Base-by-base conservation (phyloP, 1,139 yeast genomes). In the Suhomyces yuchorum region DNA sequence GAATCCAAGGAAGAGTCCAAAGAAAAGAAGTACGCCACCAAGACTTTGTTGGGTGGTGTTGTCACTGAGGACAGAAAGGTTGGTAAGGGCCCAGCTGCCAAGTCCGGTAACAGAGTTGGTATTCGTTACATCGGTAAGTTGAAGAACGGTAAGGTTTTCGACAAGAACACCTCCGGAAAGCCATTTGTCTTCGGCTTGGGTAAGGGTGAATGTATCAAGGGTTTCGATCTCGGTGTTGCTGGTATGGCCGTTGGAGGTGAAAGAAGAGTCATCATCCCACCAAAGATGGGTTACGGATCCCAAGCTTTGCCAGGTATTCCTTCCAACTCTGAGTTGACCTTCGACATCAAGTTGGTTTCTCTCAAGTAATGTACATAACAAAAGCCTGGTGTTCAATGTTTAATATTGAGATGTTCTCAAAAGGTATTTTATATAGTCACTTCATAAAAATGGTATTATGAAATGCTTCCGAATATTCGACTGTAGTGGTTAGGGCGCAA, bases 221-320 rank as follows among this genome's bases (percentile, higher is more conserved):
- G 98, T 56, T 93, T 96, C 87, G 99, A 93, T 68, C 80, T 92
- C 62, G 99, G 99, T 78, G 96, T 93, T 61, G 90, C 92, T 50
- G 99, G 99, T 68, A 92, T 95, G 98, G 84, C 96, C 53, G 96
- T 90, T 66, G 97, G 97, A 62, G 99, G 99, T 66, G 99, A 95
- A 80, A 91, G 99, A 81, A 86, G 99, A 78, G 91, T 95, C 56
- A 80, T 90, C 55, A 89, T 95, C 59, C 99, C 99, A 59, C 85
- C 99, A 50, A 82, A 93, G 66, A 88, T 89, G 85, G 99, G 97
- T 50, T 93, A 93, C 73, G 99, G 99, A 56, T 87, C 87, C 65
- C 88, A 89, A 77, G 82, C 88, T 55, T 79, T 93, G 58, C 98
- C 99, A 62, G 99, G 98, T 55, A 89, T 93, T 62, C 99, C 99